Percentiles rank a stretch among this genome's conserved stretches.
Evolutionary conservation across 257 asterid species (phyloP).

Genomic region (Paulownia fortunei): DNA sequence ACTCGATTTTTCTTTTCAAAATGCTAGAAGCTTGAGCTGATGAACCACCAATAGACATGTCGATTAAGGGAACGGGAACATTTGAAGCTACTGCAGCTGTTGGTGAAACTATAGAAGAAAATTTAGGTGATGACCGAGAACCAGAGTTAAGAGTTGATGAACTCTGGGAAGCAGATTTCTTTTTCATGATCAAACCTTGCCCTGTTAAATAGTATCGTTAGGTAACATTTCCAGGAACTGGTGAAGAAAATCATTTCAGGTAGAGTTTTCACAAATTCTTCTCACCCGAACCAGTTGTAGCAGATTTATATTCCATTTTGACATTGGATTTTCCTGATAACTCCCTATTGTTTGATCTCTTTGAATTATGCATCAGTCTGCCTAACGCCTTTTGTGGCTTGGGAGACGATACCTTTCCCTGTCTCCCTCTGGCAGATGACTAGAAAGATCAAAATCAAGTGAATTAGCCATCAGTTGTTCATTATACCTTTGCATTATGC

Average conservation of each 20-base stretch:
- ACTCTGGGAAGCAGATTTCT: slow-evolving; percentile 30
- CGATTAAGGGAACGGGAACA: background rate
- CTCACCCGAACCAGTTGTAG: slow-evolving; percentile 39
- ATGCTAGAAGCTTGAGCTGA: background rate
- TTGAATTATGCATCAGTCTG: background rate
- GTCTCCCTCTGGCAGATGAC: slow-evolving; percentile 30
- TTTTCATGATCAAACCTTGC: slow-evolving; percentile 18
- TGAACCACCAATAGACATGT: background rate
- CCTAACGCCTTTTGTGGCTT: slow-evolving; percentile 44
- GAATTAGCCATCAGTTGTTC: background rate
- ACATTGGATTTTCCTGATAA: slow-evolving; percentile 16
- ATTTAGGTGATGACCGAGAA: slow-evolving; percentile 27
- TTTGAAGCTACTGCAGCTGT: background rate
- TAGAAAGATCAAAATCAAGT: slow-evolving; percentile 3
- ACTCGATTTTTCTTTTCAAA: slow-evolving; percentile 30
- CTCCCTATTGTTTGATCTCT: slow-evolving; percentile 30
- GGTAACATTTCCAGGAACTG: background rate
- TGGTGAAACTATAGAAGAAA: slow-evolving; percentile 22
- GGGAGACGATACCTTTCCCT: slow-evolving; percentile 15
- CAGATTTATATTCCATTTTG: slow-evolving; percentile 24
- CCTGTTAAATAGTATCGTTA: slow-evolving; percentile 33
- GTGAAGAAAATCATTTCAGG: background rate
- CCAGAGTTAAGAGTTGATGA: slow-evolving; percentile 2
- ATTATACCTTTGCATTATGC: too few species aligned
- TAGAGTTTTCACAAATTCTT: background rate